A percentile compares a stretch with the other conserved stretches of the same genome.
These are phyloP conservation scores for Dactylellina cionopaga DNA, from an alignment of 2,329 filamentous ascomycete genomes.

Conservation along the genomic window DNA sequence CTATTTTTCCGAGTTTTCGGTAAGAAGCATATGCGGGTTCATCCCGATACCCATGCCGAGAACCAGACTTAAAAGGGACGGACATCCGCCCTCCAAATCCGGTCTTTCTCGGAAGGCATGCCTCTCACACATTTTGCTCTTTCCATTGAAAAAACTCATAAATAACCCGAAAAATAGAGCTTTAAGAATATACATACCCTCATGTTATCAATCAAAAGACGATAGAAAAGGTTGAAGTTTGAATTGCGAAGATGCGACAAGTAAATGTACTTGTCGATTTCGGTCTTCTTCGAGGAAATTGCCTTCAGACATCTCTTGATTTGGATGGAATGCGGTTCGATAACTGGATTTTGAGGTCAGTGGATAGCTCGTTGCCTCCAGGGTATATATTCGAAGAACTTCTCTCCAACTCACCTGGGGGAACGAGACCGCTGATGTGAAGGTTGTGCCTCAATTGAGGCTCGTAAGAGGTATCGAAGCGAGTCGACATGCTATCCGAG, in stretches of 20 bases:
- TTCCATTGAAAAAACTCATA: too few relatives aligned
- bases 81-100: slow-evolving; percentile 23
- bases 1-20: slow-evolving; percentile 49
- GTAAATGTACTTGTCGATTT: slow-evolving; percentile 85
- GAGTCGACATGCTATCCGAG: slow-evolving; percentile 45
- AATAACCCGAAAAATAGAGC: too few relatives aligned
- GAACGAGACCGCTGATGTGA: slow-evolving; percentile 66
- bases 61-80: slow-evolving; percentile 47
- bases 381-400: slow-evolving; percentile 58
- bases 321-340: slow-evolving; percentile 71
- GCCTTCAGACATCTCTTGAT: slow-evolving; percentile 76
- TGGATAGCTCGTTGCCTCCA: slow-evolving; percentile 27
- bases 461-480: slow-evolving; percentile 65
- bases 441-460: slow-evolving; percentile 66
- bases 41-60: slow-evolving; percentile 52
- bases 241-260: slow-evolving; percentile 78
- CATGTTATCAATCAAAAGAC: slow-evolving; percentile 78
- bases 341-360: slow-evolving; percentile 23
- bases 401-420: slow-evolving; percentile 61
- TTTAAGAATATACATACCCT: slow-evolving; percentile 64
- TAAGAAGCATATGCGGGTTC: slow-evolving; percentile 48
- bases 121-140: slow-evolving; percentile 9
- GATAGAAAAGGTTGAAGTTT: slow-evolving; percentile 84
- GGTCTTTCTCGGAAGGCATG: slow-evolving; percentile 24
- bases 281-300: slow-evolving; percentile 74